Conservation (phyloP, 2,329 filamentous ascomycete genomes). For the Diaporthe helianthi region DNA sequence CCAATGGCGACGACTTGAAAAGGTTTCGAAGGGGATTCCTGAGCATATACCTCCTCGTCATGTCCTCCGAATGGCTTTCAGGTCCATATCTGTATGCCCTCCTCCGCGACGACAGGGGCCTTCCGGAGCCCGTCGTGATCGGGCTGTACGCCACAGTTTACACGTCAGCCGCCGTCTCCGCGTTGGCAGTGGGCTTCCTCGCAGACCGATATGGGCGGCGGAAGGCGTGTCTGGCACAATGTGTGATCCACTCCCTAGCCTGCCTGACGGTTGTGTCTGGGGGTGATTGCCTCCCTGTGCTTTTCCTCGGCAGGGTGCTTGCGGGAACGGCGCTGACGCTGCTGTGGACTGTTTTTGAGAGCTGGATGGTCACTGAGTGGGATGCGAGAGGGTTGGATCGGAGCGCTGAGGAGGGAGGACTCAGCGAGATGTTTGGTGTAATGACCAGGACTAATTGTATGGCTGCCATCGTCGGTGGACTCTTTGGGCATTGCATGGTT, state of each 20-base stretch:
- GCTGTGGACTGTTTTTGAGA: constrained; percentile 64
- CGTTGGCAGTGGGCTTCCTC: constrained; percentile 34
- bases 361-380: constrained; percentile 65
- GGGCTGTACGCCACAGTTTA: constrained; percentile 35
- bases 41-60: constrained; percentile 35
- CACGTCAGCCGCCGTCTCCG: constrained; percentile 36
- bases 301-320: constrained; percentile 49
- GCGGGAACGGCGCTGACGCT: constrained; percentile 61
- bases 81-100: constrained; percentile 35
- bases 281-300: constrained; percentile 29
- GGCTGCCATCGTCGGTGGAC: constrained; percentile 58
- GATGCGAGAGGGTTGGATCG: constrained; percentile 52
- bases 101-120: constrained; percentile 35
- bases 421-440: constrained; percentile 57
- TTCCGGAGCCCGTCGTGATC: constrained; percentile 34
- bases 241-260: constrained; percentile 33
- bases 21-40: constrained; percentile 33
- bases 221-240: constrained; percentile 33
- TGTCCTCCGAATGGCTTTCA: constrained; percentile 36
- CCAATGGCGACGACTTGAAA: constrained; percentile 24
- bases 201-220: constrained; percentile 36
- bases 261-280: constrained; percentile 34
- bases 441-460: constrained; percentile 60
- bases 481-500: constrained; percentile 58
- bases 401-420: constrained; percentile 33